Base-by-base conservation (phyloP, 2,329 filamentous ascomycete genomes). In the Gnomoniopsis smithogilvyi region DNA sequence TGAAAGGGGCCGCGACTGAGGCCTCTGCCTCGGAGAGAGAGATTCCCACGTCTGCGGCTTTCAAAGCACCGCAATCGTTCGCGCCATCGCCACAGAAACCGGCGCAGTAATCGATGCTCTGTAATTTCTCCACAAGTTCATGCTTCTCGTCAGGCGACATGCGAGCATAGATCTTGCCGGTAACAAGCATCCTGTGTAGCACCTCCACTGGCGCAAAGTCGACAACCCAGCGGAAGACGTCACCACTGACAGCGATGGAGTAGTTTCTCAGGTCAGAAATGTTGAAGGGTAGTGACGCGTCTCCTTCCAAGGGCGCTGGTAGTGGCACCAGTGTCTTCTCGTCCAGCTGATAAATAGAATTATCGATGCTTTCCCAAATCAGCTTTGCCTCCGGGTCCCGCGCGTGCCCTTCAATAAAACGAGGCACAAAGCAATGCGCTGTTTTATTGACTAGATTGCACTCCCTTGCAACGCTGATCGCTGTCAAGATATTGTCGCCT, bases 81-180 rank as follows among this genome's bases (percentile, higher is more conserved):
- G 95, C 95, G 45, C 95, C 95, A 70, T 99, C 95, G 48, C 95
- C 95, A 68, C 95, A 99, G 75, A 99, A 99, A 30, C 95, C 95
- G 65, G 87, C 91, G 66, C 91, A 96, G 73, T 97, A 99, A 71
- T 93, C 94, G 64, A 99, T 92, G 67, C 90, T 94, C 72, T 99
- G 96, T 3, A 99, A 81, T 72, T 97, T 99, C 72, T 98, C 95
- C 2, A 99, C 92, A 2, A 99, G 80, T 72, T 99, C 96, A 70
- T 97, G 93, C 72, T 99, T 99, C 73, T 99, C 95, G 70, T 99
- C 96, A 0, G 95, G 96, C 1, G 94, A 98, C 95, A 99, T 99
- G 66, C 95, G 89, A 3, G 95, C 96, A 73, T 96, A 99, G 1
- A 99, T 92, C 73, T 95, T 94, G 26, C 94, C 93, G 56, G 84